Conservation (phyloP, 139 green algal species). For the Nannochloris sp. region DNA sequence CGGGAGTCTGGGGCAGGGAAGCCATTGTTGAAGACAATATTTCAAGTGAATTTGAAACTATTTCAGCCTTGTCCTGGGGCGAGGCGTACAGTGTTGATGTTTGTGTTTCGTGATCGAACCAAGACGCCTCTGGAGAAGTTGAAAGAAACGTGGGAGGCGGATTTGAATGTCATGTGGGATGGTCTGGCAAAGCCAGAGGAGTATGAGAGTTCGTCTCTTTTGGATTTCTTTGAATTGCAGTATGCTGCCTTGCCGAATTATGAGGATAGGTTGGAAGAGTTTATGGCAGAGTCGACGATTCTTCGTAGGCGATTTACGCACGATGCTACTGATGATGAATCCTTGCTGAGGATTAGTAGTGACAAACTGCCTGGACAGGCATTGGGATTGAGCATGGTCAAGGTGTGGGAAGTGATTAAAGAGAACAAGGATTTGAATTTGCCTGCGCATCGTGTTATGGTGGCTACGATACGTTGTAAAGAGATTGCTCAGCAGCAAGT, state of each 20-base stretch:
- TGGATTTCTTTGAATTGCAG: conserved; percentile 88
- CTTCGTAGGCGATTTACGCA: conserved; percentile 62
- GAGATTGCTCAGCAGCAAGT: conserved; percentile 76
- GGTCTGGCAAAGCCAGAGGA: conserved; percentile 77
- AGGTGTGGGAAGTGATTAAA: conserved; percentile 85
- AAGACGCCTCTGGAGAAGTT: conserved; percentile 75
- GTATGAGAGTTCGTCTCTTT: conserved; percentile 47
- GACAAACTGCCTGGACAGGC: conserved; percentile 53
- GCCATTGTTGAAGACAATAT: conserved; percentile 95
- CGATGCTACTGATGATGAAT: conserved; percentile 42
- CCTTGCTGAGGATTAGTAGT: conserved; percentile 33
- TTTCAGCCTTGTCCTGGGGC: conserved; percentile 71
- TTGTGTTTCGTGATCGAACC: conserved; percentile 94
- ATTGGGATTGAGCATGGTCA: conserved; percentile 63
- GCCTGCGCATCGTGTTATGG: conserved; percentile 96
- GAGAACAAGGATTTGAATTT: conserved; percentile 96
- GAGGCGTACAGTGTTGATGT: conserved; percentile 73
- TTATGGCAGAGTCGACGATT: conserved; percentile 60
- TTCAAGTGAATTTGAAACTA: conserved; percentile 98
- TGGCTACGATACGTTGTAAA: conserved; percentile 89
- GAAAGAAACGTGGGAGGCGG: conserved; percentile 38
- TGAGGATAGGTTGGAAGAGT: conserved; percentile 88
- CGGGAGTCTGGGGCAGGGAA: conserved; percentile 91
- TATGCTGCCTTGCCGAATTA: conserved; percentile 84
- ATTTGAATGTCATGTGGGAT: conserved; percentile 81